Conservation (phyloP, 1,284 basidiomycete genomes). For the Phenoliferia sp. region DNA sequence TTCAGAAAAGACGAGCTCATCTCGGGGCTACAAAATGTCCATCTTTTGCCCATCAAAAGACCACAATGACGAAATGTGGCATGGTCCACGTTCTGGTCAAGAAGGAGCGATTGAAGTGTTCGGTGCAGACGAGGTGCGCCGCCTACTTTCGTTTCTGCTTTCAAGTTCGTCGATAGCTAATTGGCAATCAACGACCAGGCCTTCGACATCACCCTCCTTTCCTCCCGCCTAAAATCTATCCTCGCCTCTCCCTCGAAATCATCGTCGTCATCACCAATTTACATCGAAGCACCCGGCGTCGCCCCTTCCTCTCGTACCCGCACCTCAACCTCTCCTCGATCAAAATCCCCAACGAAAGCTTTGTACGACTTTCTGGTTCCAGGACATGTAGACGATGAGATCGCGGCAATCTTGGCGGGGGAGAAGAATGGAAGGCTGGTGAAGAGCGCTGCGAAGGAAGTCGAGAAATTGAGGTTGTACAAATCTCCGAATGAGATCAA, state of each 20-base stretch:
- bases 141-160: slow-evolving; percentile 43
- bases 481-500: slow-evolving; percentile 66
- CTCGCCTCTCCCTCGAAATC: slow-evolving; percentile 32
- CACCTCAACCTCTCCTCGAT: neutral
- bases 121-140: slow-evolving; percentile 64
- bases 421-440: slow-evolving; percentile 40
- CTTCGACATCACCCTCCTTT: slow-evolving; percentile 41
- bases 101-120: slow-evolving; percentile 61
- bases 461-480: slow-evolving; percentile 59
- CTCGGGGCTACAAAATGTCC: slow-evolving; percentile 79
- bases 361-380: slow-evolving; percentile 32
- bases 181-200: slow-evolving; percentile 35
- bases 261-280: slow-evolving; percentile 37
- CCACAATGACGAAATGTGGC: slow-evolving; percentile 79
- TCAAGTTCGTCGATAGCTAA: neutral
- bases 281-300: slow-evolving; percentile 44
- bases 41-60: slow-evolving; percentile 81
- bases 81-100: slow-evolving; percentile 67
- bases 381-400: slow-evolving; percentile 34
- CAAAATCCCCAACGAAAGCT: slow-evolving; percentile 28
- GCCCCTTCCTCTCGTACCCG: slow-evolving; percentile 10
- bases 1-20: slow-evolving; percentile 34
- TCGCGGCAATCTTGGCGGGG: slow-evolving; percentile 40
- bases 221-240: slow-evolving; percentile 38
- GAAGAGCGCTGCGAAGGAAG: slow-evolving; percentile 47